Base-by-base conservation (phyloP, 83 land plant genomes). In the Picea mariana region DNA sequence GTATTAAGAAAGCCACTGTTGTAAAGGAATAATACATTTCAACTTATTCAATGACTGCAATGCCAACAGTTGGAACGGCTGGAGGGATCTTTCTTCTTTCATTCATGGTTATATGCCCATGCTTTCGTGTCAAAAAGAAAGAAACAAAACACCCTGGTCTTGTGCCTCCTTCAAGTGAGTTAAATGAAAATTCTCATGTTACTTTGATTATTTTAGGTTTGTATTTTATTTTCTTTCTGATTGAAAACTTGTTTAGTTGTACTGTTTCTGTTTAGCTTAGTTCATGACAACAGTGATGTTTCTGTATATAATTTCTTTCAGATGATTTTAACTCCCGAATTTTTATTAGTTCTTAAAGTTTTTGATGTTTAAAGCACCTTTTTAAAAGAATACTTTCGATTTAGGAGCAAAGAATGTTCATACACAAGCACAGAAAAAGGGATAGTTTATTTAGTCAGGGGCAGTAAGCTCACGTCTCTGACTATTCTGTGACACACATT, bases 71-170 rank as follows among this genome's bases (percentile, higher is more conserved):
- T 38, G 52, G 52, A 49, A 40, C 24, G 44, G 76, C 44, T 20
- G 55, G 76, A 44, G 76, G 76, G 44, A 18, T 72, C 0, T 72
- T 72, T 9, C 55, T 72, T 9, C 11, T 72, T 42, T 42, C 55
- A 18, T 72, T 40, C 52, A n/a, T 42, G 21, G 44, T 42, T 49
- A 72, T 72, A 44, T 72, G 76, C 76, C 76, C 76, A 72, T 72
- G 76, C 44, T 72, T 72, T 72, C 24, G 76, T 72, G 24, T 72
- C 76, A 72, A 72, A 72, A 72, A 72, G 76, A 72, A 72, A 72
- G 76, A 72, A 72, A 20, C 52, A 72, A 49, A 72, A 38, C 76
- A 26, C 24, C 52, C 52, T 72, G 52, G 40, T 72, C 55, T 72
- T 72, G 76, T 40, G 13, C 76, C 76, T 18, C 76, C 20, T 72